Percentiles rank a stretch among this genome's conserved stretches.
Conservation (phyloP, 1,284 basidiomycete species). For the Tranzscheliella williamsii region DNA sequence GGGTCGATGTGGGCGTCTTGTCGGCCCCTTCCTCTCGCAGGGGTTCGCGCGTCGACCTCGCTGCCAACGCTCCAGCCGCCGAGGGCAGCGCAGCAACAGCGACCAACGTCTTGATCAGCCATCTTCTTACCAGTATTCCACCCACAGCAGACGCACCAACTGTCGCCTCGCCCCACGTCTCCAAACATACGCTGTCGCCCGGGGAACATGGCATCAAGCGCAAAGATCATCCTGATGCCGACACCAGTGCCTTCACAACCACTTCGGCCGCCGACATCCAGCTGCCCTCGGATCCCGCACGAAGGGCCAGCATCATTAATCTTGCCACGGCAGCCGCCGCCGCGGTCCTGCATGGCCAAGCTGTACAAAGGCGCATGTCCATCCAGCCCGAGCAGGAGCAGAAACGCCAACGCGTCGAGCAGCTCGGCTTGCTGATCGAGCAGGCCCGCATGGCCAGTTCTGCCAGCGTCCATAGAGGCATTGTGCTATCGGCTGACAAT, state of each 20-base stretch:
- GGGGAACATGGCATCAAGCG: constrained; percentile 16
- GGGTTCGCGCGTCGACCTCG: background rate
- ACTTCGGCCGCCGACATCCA: constrained; percentile 22
- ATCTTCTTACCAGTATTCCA: background rate
- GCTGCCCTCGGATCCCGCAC: constrained; percentile 20
- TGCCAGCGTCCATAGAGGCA: no score
- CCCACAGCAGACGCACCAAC: background rate
- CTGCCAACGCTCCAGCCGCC: background rate
- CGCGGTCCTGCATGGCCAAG: constrained; percentile 28
- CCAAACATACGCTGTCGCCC: constrained; percentile 4
- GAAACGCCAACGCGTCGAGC: constrained; percentile 36
- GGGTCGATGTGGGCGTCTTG: background rate
- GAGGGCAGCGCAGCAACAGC: background rate
- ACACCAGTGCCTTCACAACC: constrained; percentile 4
- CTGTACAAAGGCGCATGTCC: constrained; percentile 20
- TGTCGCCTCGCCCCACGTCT: constrained; percentile 17
- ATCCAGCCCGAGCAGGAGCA: constrained; percentile 20
- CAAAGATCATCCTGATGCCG: constrained; percentile 18
- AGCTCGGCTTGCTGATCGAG: constrained; percentile 32
- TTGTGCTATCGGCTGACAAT: no score
- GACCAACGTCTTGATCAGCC: background rate
- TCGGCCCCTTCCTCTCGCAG: background rate
- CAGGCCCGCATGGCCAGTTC: constrained; percentile 33
- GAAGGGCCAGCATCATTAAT: constrained; percentile 40
- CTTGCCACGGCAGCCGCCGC: constrained; percentile 34